Percentiles rank a stretch among this genome's conserved stretches.
phyloP scores from a whole-genome alignment of 2,329 filamentous ascomycete species.

The Paecilomyces variotii region DNA sequence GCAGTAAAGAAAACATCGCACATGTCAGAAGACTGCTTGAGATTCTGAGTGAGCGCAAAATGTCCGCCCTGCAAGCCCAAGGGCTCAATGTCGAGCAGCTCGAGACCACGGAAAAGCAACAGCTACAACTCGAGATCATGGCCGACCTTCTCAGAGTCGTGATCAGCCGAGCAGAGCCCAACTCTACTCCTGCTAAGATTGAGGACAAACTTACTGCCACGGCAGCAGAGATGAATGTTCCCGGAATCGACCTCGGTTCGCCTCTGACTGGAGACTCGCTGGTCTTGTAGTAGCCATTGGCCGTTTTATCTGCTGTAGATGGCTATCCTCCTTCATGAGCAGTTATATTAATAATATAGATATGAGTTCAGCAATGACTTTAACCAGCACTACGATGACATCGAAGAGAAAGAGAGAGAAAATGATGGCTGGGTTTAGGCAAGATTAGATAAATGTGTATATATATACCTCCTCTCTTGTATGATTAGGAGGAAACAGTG shows the following conservation, averaged over 20 bases:
- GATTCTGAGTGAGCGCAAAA: conserved; percentile 32
- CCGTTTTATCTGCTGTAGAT: not conserved
- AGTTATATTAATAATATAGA: no score
- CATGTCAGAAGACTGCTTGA: conserved; percentile 39
- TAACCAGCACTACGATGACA: not conserved
- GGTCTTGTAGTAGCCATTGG: conserved; percentile 9
- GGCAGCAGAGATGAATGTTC: conserved; percentile 31
- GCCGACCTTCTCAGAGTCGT: conserved; percentile 33
- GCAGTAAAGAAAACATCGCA: conserved; percentile 37
- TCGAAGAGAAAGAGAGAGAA: not conserved
- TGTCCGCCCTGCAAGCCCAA: conserved; percentile 21
- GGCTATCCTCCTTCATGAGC: no score
- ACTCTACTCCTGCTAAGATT: conserved; percentile 17
- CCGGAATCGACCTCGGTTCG: conserved; percentile 23
- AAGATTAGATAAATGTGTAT: not conserved
- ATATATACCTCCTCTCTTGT: not conserved
- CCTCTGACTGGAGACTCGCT: conserved; percentile 17
- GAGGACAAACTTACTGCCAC: conserved; percentile 25
- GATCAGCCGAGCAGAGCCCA: conserved; percentile 23
- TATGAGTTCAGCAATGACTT: no score
- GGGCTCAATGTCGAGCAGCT: conserved; percentile 27
- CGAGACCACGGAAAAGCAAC: conserved; percentile 27
- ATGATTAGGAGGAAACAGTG: not conserved
- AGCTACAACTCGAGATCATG: conserved; percentile 37
- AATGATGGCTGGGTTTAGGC: not conserved